Percentiles rank a stretch among this genome's conserved stretches.
Evolutionary conservation across 2,329 filamentous ascomycete genomes (phyloP).

Genomic region (Metarhizium humberi): DNA sequence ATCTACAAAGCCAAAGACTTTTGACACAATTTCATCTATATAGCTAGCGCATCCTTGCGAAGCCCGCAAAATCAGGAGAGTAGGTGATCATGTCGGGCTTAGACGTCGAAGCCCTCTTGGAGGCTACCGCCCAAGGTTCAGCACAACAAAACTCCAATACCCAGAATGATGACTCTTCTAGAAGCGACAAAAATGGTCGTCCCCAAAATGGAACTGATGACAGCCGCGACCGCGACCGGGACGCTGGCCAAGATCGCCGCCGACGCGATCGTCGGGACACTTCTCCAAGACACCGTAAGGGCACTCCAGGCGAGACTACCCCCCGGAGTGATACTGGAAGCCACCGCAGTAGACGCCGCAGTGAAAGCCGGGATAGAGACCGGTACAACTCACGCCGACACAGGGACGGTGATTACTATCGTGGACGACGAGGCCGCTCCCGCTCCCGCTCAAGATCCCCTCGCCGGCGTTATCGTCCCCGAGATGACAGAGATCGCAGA

Average conservation of each 20-base stretch:
- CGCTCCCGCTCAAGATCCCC: constrained; percentile 67
- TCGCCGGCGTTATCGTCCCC: constrained; percentile 46
- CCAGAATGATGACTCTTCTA: constrained; percentile 43
- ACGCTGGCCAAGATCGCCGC: constrained; percentile 44
- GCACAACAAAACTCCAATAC: constrained; percentile 37
- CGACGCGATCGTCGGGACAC: constrained; percentile 46
- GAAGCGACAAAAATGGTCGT: constrained; percentile 17
- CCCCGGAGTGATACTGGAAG: constrained; percentile 69
- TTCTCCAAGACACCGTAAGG: constrained; percentile 32
- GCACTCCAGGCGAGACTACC: constrained; percentile 51
- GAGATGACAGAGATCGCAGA: constrained; percentile 40
- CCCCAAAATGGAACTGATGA: constrained; percentile 38
- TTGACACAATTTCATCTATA: background rate
- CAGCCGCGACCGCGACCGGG: constrained; percentile 45
- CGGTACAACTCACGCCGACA: constrained; percentile 64
- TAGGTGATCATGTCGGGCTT: constrained; percentile 35
- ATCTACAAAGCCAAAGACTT: background rate
- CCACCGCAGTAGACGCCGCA: constrained; percentile 73
- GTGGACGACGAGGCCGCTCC: constrained; percentile 38
- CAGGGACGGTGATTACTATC: constrained; percentile 66
- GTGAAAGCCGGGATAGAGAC: constrained; percentile 68
- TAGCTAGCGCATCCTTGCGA: background rate
- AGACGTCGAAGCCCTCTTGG: constrained; percentile 85
- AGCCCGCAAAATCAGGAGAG: background rate
- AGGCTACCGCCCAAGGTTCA: constrained; percentile 64